A percentile compares a stretch with the other conserved stretches of the same genome.
phyloP scores from a whole-genome alignment of 495 filamentous ascomycete species.

The Hypoxylon lenormandii region DNA sequence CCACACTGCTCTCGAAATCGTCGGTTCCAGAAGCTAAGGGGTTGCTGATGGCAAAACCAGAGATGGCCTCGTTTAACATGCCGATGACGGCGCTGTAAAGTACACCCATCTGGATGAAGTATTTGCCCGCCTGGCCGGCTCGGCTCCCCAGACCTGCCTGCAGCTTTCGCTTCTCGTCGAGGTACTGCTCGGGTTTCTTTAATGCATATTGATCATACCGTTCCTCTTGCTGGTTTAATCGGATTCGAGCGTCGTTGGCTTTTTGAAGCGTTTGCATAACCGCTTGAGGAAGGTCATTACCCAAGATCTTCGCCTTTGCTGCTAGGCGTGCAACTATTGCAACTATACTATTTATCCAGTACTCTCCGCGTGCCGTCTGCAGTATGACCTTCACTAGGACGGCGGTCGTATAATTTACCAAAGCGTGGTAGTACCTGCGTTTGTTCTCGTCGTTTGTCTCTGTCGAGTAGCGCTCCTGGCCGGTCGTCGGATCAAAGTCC shows the following conservation, averaged over 20 bases:
- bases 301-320: constrained; percentile 10
- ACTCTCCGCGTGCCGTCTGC: constrained; percentile 3
- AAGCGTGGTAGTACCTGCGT: constrained; percentile 5
- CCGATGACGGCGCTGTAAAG: constrained; percentile 5
- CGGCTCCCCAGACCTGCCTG: background rate
- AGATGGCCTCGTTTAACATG: background rate
- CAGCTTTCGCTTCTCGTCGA: constrained; percentile 2
- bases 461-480: constrained; percentile 10
- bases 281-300: constrained; percentile 9
- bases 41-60: constrained; percentile 1
- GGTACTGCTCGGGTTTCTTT: constrained; percentile 16
- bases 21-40: constrained; percentile 6
- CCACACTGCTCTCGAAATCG: constrained; percentile 13
- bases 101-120: constrained; percentile 11
- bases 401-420: constrained; percentile 9
- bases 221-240: background rate
- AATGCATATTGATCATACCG: background rate
- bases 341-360: constrained; percentile 7
- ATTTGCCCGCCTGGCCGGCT: constrained; percentile 13
- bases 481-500: constrained; percentile 9
- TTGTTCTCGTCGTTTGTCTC: constrained; percentile 6
- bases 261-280: constrained; percentile 5
- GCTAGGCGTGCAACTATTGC: constrained; percentile 6
- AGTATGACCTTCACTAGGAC: constrained; percentile 1
- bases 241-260: constrained; percentile 1